Evolutionary conservation across 805 yeast species (phyloP), one percentile per base, ranked within the genome.

Genomic region (Cyberlindnera nakhonratchasimensis): DNA sequence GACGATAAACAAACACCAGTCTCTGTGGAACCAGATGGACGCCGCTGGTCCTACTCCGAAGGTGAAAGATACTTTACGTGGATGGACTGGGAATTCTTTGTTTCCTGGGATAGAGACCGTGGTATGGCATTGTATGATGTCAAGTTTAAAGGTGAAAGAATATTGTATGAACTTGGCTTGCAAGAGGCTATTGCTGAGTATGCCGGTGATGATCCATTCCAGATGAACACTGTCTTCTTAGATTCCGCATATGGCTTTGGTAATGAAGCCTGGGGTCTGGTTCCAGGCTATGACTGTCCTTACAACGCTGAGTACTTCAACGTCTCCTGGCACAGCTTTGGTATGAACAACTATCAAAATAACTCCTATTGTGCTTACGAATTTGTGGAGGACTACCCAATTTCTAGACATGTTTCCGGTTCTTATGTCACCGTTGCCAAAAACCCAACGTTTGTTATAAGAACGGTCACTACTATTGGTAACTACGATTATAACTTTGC

Each of bases 161-260:
- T 58, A 25, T 29, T 52, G 9, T 57, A 46, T 19, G 63, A 57
- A 43, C 24, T 58, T 9, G 61, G 59, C 17, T 39, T 58, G 29
- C 63, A 57, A 40, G 63, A 58, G 39, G 61, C 61, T 17, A 51
- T 57, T 45, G 62, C 63, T 18, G 62, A 58, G 41, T 58, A 58
- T 22, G 42, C 60, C 22, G 61, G 61, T 42, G 62, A 58, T 33
- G 62, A 58, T 53, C 62, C 62, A 24, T 57, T 54, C 52, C 61
- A 58, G 44, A 48, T 54, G 42, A 37, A 54, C 42, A 55, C 58
- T 13, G 45, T 45, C 20, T 58, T 51, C 45, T 46, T 54, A 29
- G 62, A 58, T 41, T 32, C 52, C 21, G 29, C 58, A 9, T 58
- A 57, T 40, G 61, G 61, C 34, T 57, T 57, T 26, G 62, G 62